Base-by-base conservation (phyloP, 2,329 filamentous ascomycete genomes). In the Aspergillus sergii region DNA sequence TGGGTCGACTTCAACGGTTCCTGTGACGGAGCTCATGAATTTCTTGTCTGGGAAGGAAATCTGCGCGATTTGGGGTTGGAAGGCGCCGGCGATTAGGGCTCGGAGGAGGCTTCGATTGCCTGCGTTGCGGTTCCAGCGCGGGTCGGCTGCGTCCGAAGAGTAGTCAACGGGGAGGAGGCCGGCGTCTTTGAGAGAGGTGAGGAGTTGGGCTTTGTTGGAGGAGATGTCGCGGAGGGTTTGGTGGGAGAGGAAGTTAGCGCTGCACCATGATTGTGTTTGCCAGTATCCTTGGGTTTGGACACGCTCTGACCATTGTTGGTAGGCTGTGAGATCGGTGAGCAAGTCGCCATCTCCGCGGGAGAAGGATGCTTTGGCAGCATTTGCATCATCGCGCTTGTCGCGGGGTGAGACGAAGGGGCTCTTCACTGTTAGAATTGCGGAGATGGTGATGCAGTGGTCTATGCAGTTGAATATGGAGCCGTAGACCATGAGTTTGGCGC, bases 31-130 rank as follows among this genome's bases (percentile, higher is more conserved):
- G 41, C 89, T 88, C 14, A 92, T 91, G 77, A 96, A 99, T 78
- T 97, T 98, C 82, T 96, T 96, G 79, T 97, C 93, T 0, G 95
- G 95, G 69, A 97, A 92, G 68, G 93, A 90, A 74, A 99, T 97
- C 59, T 94, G 88, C 16, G 93, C 93, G 67, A 97, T 88, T 78
- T 98, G 94, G 0, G 95, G 95, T 34, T 88, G 86, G 76, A 93
- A 92, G 3, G 91, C 88, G 4, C 89, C 89, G 4, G 90, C 90
- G 30, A 92, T 86, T 28, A 93, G 80, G 1, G 90, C 90, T 26
- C 90, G 87, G 23, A 93, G 80, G 30, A 93, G 83, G 43, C 78
- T 75, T 32, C 73, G 72, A 64, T 81, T 81, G n/a, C 69, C 64
- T 46, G 69, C 62, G 60, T 78, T 74, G 68, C 70, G 68, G 62